Conservation (phyloP, 768 basidiomycete genomes). For the Collybia sordida region DNA sequence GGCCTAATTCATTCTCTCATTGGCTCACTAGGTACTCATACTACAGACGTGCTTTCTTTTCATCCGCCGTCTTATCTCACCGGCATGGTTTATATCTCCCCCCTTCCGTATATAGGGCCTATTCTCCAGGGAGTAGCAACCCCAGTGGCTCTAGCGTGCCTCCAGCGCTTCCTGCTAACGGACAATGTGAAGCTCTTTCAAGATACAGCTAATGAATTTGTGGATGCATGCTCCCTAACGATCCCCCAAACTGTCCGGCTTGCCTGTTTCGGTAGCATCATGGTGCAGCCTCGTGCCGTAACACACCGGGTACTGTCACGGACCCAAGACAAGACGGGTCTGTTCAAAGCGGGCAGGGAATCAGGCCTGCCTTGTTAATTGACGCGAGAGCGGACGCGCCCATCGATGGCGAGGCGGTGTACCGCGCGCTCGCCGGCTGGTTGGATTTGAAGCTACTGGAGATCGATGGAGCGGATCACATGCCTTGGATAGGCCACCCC, state of each 20-base stretch:
- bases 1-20: not conserved
- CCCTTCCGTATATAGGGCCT: slow-evolving; percentile 25
- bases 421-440: slow-evolving; percentile 23
- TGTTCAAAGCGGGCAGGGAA: slow-evolving; percentile 22
- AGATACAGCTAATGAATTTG: slow-evolving; percentile 17
- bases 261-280: slow-evolving; percentile 21
- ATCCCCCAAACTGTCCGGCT: slow-evolving; percentile 16
- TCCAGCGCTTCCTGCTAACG: slow-evolving; percentile 16
- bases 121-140: slow-evolving; percentile 17
- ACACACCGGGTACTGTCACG: slow-evolving; percentile 18
- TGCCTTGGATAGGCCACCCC: slow-evolving; percentile 23
- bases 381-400: slow-evolving; percentile 24
- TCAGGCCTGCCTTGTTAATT: slow-evolving; percentile 24
- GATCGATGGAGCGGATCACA: slow-evolving; percentile 27
- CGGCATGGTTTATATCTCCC: slow-evolving; percentile 24
- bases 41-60: slow-evolving; percentile 24
- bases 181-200: slow-evolving; percentile 23
- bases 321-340: slow-evolving; percentile 20
- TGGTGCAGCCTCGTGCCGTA: slow-evolving; percentile 23
- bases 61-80: slow-evolving; percentile 23
- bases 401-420: slow-evolving; percentile 16
- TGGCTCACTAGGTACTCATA: slow-evolving; percentile 15
- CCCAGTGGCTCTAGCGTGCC: slow-evolving; percentile 14
- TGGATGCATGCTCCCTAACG: slow-evolving; percentile 11
- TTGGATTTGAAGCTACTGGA: slow-evolving; percentile 19